A percentile compares a stretch with the other conserved stretches of the same genome.
These are phyloP conservation scores for Trametes cubensis DNA, from an alignment of 768 basidiomycete species.

Conservation along the genomic window DNA sequence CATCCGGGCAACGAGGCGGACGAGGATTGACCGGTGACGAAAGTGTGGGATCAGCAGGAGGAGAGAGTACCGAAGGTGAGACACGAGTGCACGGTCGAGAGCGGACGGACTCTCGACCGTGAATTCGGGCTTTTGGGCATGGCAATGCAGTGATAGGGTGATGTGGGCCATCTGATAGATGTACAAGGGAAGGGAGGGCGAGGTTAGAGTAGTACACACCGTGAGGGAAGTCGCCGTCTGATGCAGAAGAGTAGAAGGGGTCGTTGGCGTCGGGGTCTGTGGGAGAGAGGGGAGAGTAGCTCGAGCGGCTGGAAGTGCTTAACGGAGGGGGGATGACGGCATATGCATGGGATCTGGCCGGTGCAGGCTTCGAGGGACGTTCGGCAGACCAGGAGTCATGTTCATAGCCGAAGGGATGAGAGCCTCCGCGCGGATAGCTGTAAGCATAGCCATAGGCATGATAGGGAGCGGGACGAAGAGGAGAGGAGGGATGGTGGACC, in stretches of 20 bases:
- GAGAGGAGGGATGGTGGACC: slow-evolving; percentile 12
- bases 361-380: background rate
- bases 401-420: background rate
- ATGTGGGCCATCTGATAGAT: background rate
- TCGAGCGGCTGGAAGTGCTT: background rate
- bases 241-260: slow-evolving; percentile 7
- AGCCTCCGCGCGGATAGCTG: slow-evolving; percentile 6
- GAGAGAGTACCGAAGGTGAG: background rate
- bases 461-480: background rate
- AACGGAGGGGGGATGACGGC: slow-evolving; percentile 3
- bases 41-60: slow-evolving; percentile 12
- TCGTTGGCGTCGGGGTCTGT: background rate
- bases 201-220: slow-evolving; percentile 3
- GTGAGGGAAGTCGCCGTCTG: slow-evolving; percentile 1
- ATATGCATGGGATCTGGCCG: slow-evolving; percentile 11
- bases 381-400: slow-evolving; percentile 5
- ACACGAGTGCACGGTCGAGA: slow-evolving; percentile 12
- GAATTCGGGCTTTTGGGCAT: background rate
- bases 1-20: slow-evolving; percentile 19
- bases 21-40: slow-evolving; percentile 4
- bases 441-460: slow-evolving; percentile 16
- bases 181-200: background rate
- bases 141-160: background rate
- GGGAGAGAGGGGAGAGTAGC: slow-evolving; percentile 8
- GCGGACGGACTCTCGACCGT: slow-evolving; percentile 1